These are phyloP conservation scores for Knoxia roxburghii DNA, from an alignment of 257 asterid genomes.

Conservation along the genomic window DNA sequence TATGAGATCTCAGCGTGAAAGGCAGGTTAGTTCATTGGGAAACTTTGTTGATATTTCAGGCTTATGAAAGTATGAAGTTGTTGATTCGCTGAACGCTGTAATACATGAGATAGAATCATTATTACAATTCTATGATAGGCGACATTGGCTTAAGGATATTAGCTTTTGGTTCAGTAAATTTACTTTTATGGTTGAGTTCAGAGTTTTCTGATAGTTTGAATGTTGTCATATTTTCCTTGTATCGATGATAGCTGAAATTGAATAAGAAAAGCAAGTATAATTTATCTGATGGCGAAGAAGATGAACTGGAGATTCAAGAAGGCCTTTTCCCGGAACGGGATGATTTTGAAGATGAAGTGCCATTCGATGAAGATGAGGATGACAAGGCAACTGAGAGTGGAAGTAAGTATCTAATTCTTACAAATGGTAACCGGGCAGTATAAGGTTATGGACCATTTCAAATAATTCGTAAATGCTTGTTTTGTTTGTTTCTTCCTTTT, in stretches of 20 bases:
- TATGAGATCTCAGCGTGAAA: constrained; percentile 83
- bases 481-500: not conserved
- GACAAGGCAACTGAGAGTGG: constrained; percentile 25
- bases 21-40: constrained; percentile 41
- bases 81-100: not conserved
- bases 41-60: not conserved
- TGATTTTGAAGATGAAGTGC: constrained; percentile 78
- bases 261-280: constrained; percentile 69
- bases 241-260: constrained; percentile 46
- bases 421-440: not conserved
- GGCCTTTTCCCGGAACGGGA: constrained; percentile 49
- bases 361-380: constrained; percentile 58
- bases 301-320: constrained; percentile 53
- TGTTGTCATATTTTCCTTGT: not conserved
- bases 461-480: too few species aligned
- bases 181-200: not conserved
- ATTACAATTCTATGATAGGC: not conserved
- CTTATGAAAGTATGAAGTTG: not conserved
- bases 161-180: not conserved
- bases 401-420: constrained; percentile 34
- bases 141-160: not conserved
- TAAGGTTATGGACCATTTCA: too few species aligned
- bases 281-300: constrained; percentile 93
- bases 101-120: not conserved
- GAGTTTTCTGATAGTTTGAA: not conserved